A percentile compares a stretch with the other conserved stretches of the same genome.
phyloP scores from a whole-genome alignment of 176 grass and related monocot species.

The Thinopyrum elongatum region DNA sequence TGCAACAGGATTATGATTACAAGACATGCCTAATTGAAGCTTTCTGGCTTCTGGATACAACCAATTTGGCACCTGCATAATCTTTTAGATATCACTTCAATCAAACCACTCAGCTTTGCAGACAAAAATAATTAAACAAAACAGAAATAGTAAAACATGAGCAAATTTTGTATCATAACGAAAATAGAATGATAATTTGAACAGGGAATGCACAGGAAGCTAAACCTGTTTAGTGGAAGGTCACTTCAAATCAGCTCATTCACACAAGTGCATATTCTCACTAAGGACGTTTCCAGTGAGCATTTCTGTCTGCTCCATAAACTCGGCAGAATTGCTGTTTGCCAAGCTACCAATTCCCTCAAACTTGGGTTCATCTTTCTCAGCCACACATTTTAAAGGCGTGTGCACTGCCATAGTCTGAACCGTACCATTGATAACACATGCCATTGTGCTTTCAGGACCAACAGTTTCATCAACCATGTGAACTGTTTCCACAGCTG shows the following conservation, averaged over 20 bases:
- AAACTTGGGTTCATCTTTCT: slow-evolving; percentile 21
- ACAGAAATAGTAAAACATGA: not conserved
- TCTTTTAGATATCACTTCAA: slow-evolving; percentile 52
- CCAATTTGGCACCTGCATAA: slow-evolving; percentile 49
- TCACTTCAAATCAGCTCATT: slow-evolving; percentile 35
- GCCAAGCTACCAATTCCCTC: slow-evolving; percentile 25
- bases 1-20: slow-evolving; percentile 4
- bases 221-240: slow-evolving; percentile 50
- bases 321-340: slow-evolving; percentile 28
- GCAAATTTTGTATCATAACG: slow-evolving; percentile 14
- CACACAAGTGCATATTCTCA: slow-evolving; percentile 8
- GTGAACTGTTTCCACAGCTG: not conserved
- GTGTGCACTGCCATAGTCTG: not conserved
- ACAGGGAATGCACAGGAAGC: slow-evolving; percentile 34
- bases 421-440: slow-evolving; percentile 17
- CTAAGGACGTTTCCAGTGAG: not conserved
- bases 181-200: slow-evolving; percentile 19
- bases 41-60: slow-evolving; percentile 32
- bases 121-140: slow-evolving; percentile 21
- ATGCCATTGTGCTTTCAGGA: slow-evolving; percentile 1
- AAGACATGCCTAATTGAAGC: slow-evolving; percentile 49
- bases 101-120: slow-evolving; percentile 38
- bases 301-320: slow-evolving; percentile 27
- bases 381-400: not conserved
- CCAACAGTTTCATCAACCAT: slow-evolving; percentile 29